phyloP scores from a whole-genome alignment of 2,329 filamentous ascomycete species.

The Aspergillus tanneri region DNA sequence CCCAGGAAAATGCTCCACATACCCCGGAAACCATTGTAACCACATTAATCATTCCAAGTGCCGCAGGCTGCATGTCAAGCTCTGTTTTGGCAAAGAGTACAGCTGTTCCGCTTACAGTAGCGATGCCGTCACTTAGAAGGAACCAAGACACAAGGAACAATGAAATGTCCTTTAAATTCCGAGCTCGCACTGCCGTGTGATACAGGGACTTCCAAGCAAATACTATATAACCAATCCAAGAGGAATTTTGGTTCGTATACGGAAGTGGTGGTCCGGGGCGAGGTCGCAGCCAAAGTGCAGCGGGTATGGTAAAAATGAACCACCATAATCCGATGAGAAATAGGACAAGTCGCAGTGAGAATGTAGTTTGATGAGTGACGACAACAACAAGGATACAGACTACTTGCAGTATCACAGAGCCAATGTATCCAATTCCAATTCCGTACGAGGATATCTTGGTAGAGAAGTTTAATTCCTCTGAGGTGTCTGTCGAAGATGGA shows the following conservation, averaged over 20 bases:
- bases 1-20: slow-evolving; percentile 86
- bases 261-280: slow-evolving; percentile 81
- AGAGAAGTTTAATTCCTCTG: slow-evolving; percentile 72
- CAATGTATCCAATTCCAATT: slow-evolving; percentile 90
- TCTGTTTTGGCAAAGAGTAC: slow-evolving; percentile 95
- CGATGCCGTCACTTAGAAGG: slow-evolving; percentile 87
- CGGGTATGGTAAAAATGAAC: slow-evolving; percentile 85
- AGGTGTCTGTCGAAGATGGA: slow-evolving; percentile 34
- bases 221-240: slow-evolving; percentile 69
- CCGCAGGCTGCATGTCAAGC: slow-evolving; percentile 83
- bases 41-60: slow-evolving; percentile 88
- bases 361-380: slow-evolving; percentile 71
- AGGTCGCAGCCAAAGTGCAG: slow-evolving; percentile 81
- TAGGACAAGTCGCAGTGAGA: slow-evolving; percentile 81
- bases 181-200: slow-evolving; percentile 73
- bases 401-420: slow-evolving; percentile 80
- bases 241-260: slow-evolving; percentile 41
- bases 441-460: slow-evolving; percentile 89
- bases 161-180: slow-evolving; percentile 72
- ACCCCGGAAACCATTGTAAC: slow-evolving; percentile 84
- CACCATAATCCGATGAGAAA: slow-evolving; percentile 90
- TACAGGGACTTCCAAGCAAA: slow-evolving; percentile 87
- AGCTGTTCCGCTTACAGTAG: slow-evolving; percentile 90
- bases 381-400: slow-evolving; percentile 75
- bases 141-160: slow-evolving; percentile 93